phyloP scores from a whole-genome alignment of 129 eudicot genomes.

The Arctium lappa region DNA sequence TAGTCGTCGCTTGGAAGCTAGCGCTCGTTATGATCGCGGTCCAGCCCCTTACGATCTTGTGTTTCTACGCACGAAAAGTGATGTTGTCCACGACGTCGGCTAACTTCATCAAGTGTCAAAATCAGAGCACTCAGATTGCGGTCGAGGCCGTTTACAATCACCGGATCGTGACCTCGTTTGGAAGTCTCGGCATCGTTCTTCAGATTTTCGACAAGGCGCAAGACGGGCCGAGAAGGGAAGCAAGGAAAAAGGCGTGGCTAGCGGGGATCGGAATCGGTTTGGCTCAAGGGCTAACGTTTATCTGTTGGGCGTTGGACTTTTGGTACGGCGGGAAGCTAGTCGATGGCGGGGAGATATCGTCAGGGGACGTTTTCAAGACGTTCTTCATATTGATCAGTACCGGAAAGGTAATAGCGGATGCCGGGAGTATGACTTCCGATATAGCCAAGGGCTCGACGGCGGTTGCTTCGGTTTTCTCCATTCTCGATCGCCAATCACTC shows the following conservation, averaged over 20 bases:
- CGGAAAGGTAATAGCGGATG: constrained; percentile 93
- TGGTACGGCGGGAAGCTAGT: constrained; percentile 91
- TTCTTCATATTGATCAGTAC: constrained; percentile 87
- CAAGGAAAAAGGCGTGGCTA: constrained; percentile 70
- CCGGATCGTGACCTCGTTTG: constrained; percentile 78
- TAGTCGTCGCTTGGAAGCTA: constrained; percentile 81
- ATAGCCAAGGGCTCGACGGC: constrained; percentile 91
- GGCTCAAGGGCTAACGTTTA: constrained; percentile 82
- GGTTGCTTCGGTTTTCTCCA: constrained; percentile 73
- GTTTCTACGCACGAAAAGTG: constrained; percentile 84
- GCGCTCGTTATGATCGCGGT: constrained; percentile 95
- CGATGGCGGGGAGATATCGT: constrained; percentile 66
- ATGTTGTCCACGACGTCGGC: constrained; percentile 56
- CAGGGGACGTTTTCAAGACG: constrained; percentile 92
- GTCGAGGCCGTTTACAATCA: constrained; percentile 89
- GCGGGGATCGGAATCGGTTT: constrained; percentile 92
- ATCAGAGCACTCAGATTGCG: constrained; percentile 76
- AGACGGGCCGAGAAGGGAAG: constrained; percentile 72
- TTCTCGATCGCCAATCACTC: constrained; percentile 73
- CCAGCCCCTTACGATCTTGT: constrained; percentile 79
- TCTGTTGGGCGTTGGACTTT: constrained; percentile 94
- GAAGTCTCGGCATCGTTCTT: constrained; percentile 63
- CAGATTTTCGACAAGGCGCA: constrained; percentile 80
- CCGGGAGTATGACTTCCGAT: constrained; percentile 97
- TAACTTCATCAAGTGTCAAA: constrained; percentile 68